phyloP scores from a whole-genome alignment of 106 monocot genomes.

The Alisma plantagoaquatica region DNA sequence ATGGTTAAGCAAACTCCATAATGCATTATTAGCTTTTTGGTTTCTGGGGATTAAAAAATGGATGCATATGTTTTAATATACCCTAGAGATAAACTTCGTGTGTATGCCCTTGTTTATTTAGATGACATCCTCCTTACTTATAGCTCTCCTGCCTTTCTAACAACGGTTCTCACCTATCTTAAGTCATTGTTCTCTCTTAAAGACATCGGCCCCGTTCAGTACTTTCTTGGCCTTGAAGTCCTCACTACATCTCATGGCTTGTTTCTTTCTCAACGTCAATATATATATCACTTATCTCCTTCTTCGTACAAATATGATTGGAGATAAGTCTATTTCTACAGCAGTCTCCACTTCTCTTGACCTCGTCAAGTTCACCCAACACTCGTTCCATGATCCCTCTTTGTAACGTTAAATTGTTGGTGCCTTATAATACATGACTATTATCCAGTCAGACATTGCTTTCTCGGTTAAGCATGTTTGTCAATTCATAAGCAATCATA shows the following conservation, averaged over 20 bases:
- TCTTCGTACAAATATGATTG: background rate
- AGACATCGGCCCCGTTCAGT: background rate
- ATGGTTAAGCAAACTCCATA: background rate
- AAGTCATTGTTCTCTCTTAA: background rate
- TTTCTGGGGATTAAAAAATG: background rate
- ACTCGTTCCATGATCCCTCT: background rate
- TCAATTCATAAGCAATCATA: background rate
- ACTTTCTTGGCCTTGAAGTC: conserved; percentile 4
- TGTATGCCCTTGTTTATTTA: background rate
- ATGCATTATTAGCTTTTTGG: background rate
- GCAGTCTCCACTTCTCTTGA: background rate
- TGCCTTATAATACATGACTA: conserved; percentile 1
- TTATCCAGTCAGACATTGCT: conserved; percentile 3
- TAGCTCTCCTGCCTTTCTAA: background rate
- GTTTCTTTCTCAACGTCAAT: background rate
- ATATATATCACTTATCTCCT: conserved; percentile 1
- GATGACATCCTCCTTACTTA: conserved; percentile 7
- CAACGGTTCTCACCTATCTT: background rate
- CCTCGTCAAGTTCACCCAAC: background rate
- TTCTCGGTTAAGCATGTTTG: background rate
- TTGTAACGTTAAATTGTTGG: conserved; percentile 1
- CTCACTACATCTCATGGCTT: background rate
- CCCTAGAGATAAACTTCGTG: too few relatives aligned
- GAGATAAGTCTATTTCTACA: background rate
- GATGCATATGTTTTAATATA: conserved; percentile 1